Evolutionary conservation across 305 asterid genomes (phyloP).

Genomic region (Fraxinus baroniana): DNA sequence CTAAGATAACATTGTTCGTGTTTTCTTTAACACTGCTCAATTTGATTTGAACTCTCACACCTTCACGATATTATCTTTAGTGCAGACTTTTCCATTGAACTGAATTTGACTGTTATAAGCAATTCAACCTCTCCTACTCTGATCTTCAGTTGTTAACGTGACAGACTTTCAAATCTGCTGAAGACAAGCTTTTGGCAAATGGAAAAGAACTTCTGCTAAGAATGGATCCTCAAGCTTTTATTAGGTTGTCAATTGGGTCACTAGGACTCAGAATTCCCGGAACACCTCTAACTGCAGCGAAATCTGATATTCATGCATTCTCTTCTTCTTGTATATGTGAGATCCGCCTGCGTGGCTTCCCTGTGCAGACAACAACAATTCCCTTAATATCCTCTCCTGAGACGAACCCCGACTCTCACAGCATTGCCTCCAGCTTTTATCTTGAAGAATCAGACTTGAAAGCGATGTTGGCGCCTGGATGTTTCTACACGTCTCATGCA

Average conservation of each 20-base stretch:
- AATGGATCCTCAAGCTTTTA: slow-evolving; percentile 92
- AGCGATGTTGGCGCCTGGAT: slow-evolving; percentile 69
- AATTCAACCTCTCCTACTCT: slow-evolving; percentile 21
- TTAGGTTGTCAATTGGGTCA: slow-evolving; percentile 78
- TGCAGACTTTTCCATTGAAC: background rate
- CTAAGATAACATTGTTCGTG: background rate
- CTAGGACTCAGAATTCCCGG: slow-evolving; percentile 67
- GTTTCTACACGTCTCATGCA: slow-evolving; percentile 67
- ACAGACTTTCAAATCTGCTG: slow-evolving; percentile 24
- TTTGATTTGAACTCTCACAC: background rate
- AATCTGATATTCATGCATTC: slow-evolving; percentile 50
- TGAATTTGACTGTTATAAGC: slow-evolving; percentile 6
- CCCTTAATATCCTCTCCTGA: slow-evolving; percentile 79
- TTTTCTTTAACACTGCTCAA: background rate
- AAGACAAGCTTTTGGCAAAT: slow-evolving; percentile 31
- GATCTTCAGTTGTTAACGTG: slow-evolving; percentile 12
- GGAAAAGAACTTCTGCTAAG: slow-evolving; percentile 45
- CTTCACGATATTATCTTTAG: background rate
- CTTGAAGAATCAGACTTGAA: slow-evolving; percentile 79
- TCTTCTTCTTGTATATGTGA: slow-evolving; percentile 75
- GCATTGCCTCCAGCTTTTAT: slow-evolving; percentile 71
- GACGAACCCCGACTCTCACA: slow-evolving; percentile 53
- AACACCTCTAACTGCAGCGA: slow-evolving; percentile 39
- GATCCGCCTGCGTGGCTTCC: slow-evolving; percentile 93
- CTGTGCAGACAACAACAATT: slow-evolving; percentile 73